These are phyloP conservation scores for Pulveroboletus frians DNA, from an alignment of 768 basidiomycete species.

Conservation along the genomic window DNA sequence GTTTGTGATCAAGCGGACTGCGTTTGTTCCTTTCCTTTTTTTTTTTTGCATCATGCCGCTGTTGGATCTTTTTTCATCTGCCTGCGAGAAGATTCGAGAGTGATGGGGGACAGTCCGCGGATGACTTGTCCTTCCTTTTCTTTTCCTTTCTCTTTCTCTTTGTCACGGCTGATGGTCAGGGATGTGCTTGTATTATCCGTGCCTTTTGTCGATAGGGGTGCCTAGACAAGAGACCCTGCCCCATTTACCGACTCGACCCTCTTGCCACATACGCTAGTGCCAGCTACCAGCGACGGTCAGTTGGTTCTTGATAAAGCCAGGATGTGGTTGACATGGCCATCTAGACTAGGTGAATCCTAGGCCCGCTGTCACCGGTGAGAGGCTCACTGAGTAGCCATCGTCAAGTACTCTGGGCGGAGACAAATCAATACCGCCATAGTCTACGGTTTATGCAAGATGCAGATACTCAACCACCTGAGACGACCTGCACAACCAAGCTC, in stretches of 20 bases:
- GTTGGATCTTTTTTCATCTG: too few species aligned
- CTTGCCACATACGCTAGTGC: background rate
- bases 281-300: slow-evolving; percentile 33
- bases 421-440: background rate
- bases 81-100: too few species aligned
- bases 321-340: too few species aligned
- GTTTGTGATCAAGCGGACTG: too few species aligned
- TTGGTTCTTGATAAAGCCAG: slow-evolving; percentile 21
- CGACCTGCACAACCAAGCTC: background rate
- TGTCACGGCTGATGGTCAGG: too few species aligned
- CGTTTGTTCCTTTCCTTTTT: too few species aligned
- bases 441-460: background rate
- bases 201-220: background rate
- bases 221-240: slow-evolving; percentile 32
- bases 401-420: background rate
- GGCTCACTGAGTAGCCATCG: background rate
- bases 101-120: too few species aligned
- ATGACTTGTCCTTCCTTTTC: too few species aligned
- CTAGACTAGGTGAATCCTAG: background rate
- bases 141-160: too few species aligned
- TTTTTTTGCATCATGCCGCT: too few species aligned
- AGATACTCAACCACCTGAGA: too few species aligned
- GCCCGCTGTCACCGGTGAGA: background rate
- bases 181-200: too few species aligned
- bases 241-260: slow-evolving; percentile 19